Evolutionary conservation across 2,329 filamentous ascomycete species (phyloP).

Genomic region (Penicillium sp.): DNA sequence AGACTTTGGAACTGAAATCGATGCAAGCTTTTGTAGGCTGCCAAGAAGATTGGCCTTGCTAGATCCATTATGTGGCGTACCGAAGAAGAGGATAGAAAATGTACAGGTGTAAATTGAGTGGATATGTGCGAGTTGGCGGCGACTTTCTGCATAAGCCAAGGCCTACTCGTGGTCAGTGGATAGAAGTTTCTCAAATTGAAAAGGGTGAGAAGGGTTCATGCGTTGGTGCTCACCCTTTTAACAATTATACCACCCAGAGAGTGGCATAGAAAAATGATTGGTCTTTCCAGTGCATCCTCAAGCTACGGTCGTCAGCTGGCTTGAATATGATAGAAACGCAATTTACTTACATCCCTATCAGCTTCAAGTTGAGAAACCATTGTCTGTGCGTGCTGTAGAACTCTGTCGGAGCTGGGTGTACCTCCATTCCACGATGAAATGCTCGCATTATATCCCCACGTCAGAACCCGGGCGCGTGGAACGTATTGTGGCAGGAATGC

Average conservation of each 20-base stretch:
- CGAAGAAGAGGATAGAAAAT: constrained; percentile 40
- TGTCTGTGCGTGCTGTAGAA: constrained; percentile 40
- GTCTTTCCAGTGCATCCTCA: constrained; percentile 32
- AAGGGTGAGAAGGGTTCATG: background rate
- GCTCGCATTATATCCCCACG: constrained; percentile 35
- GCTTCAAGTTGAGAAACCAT: constrained; percentile 35
- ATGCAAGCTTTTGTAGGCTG: constrained; percentile 28
- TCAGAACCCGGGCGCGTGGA: constrained; percentile 29
- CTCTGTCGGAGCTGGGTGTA: constrained; percentile 22
- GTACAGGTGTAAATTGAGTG: constrained; percentile 42
- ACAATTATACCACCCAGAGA: constrained; percentile 46
- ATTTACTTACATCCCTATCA: constrained; percentile 30
- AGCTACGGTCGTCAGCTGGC: constrained; percentile 18
- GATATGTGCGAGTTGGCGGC: constrained; percentile 29
- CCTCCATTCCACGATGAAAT: constrained; percentile 22
- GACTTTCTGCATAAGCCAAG: constrained; percentile 31
- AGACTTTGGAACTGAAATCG: constrained; percentile 27
- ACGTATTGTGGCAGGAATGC: constrained; percentile 32
- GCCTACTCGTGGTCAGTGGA: constrained; percentile 27
- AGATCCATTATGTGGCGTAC: constrained; percentile 41
- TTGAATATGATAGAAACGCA: too few relatives aligned
- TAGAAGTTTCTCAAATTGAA: background rate
- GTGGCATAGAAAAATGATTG: constrained; percentile 46
- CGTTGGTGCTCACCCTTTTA: constrained; percentile 33
- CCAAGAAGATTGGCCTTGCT: constrained; percentile 31